Evolutionary conservation across 208 protist genomes (phyloP).

Genomic region (Leptomonas pyrrhocoris): DNA sequence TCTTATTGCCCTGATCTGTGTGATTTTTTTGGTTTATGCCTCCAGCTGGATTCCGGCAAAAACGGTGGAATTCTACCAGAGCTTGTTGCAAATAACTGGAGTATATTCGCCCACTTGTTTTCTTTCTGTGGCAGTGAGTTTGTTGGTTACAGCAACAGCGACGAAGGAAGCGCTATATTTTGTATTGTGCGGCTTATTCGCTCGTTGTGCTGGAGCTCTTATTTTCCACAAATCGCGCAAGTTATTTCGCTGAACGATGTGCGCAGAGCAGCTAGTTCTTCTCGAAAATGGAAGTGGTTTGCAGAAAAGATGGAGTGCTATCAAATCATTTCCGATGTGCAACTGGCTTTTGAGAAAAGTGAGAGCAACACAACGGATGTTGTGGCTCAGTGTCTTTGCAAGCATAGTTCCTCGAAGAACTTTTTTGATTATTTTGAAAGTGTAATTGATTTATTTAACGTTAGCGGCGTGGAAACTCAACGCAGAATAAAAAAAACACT

Average conservation of each 20-base stretch:
- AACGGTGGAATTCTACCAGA: slow-evolving; percentile 10
- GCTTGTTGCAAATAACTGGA: slow-evolving; percentile 23
- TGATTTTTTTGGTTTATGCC: slow-evolving; percentile 21
- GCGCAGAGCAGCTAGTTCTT: neutral
- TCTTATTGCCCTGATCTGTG: slow-evolving; percentile 22
- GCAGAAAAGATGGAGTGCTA: neutral
- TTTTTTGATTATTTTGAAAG: slow-evolving; percentile 14
- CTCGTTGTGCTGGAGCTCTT: slow-evolving; percentile 3
- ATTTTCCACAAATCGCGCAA: neutral
- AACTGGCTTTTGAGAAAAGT: neutral
- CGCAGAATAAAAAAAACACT: neutral
- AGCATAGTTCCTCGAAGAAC: no score
- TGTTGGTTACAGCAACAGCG: neutral
- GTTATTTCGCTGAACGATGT: neutral
- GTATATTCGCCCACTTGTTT: slow-evolving; percentile 10
- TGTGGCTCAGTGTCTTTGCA: neutral
- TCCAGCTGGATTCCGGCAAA: slow-evolving; percentile 2
- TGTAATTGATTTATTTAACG: neutral
- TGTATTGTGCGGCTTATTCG: slow-evolving; percentile 13
- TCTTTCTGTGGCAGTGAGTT: slow-evolving; percentile 9
- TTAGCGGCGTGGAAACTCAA: neutral
- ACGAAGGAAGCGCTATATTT: neutral
- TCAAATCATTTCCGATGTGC: slow-evolving; percentile 5
- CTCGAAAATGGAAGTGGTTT: slow-evolving; percentile 14
- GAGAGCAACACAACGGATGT: neutral